phyloP scores from a whole-genome alignment of 164 flowering plant genomes.

The Saururus chinensis region DNA sequence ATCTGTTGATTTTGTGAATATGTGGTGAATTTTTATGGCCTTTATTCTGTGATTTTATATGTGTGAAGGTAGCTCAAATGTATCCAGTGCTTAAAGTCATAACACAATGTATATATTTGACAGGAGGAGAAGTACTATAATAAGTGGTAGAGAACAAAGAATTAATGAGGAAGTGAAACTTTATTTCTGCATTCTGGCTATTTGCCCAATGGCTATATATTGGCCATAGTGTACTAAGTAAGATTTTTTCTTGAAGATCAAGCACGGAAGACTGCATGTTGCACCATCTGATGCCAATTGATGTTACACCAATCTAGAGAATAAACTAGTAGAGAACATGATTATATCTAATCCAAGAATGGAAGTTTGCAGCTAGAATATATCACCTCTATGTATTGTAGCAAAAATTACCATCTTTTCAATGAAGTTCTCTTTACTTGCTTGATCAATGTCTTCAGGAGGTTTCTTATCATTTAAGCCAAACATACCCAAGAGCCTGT shows the following conservation, averaged over 20 bases:
- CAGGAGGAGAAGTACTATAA: not conserved
- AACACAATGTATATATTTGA: not conserved
- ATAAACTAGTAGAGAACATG: not conserved
- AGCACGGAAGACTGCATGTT: not conserved
- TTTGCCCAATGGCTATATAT: not conserved
- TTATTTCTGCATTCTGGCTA: not conserved
- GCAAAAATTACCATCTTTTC: not conserved
- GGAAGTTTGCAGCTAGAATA: not conserved
- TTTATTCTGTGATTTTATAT: too few species aligned
- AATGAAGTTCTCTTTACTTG: not conserved
- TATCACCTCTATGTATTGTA: not conserved
- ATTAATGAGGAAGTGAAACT: not conserved
- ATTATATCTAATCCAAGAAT: too few species aligned
- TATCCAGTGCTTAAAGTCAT: too few species aligned
- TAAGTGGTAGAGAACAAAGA: not conserved
- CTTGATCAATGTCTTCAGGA: constrained; percentile 39
- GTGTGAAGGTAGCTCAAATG: not conserved
- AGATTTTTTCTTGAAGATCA: not conserved
- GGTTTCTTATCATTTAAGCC: constrained; percentile 91
- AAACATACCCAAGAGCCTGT: constrained; percentile 71
- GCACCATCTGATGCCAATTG: not conserved
- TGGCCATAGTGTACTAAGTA: not conserved
- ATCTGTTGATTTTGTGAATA: too few species aligned
- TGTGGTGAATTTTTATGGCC: not conserved
- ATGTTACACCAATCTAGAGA: too few species aligned